Evolutionary conservation across 192 early-diverging fungal species (phyloP).

Genomic region (Lobosporangium transversale): DNA sequence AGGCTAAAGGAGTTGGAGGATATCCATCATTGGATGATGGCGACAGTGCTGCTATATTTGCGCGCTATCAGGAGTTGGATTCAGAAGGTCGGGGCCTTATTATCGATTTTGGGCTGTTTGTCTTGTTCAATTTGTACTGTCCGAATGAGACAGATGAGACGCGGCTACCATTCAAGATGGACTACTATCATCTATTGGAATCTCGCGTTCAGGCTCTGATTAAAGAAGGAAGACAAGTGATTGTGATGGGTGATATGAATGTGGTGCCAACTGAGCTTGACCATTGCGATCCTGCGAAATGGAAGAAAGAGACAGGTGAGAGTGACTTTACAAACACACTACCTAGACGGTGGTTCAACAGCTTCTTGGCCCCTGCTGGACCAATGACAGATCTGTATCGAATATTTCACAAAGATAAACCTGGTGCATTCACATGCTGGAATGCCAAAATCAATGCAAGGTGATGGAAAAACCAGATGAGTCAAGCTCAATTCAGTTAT

Average conservation of each 20-base stretch:
- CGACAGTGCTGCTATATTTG: not conserved
- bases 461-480: constrained; percentile 6
- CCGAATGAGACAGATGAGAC: constrained; percentile 63
- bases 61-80: constrained; percentile 63
- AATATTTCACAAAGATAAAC: constrained; percentile 64
- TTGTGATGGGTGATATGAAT: constrained; percentile 77
- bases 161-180: constrained; percentile 63
- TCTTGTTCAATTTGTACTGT: constrained; percentile 81
- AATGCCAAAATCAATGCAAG: constrained; percentile 77
- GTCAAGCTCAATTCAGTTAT: no score
- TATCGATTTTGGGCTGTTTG: constrained; percentile 78
- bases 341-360: constrained; percentile 73
- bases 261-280: constrained; percentile 71
- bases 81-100: constrained; percentile 76
- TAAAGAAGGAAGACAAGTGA: constrained; percentile 62
- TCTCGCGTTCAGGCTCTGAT: constrained; percentile 60
- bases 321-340: constrained; percentile 65
- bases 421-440: constrained; percentile 73
- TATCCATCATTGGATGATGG: constrained; percentile 9
- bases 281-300: constrained; percentile 75
- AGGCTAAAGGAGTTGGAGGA: constrained; percentile 17
- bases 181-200: constrained; percentile 59
- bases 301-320: constrained; percentile 63
- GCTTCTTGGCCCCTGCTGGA: constrained; percentile 65
- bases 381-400: constrained; percentile 75